A percentile compares a stretch with the other conserved stretches of the same genome.
These are phyloP conservation scores for Rhizophagus clarus DNA, from an alignment of 192 early-diverging fungal species.

Conservation along the genomic window DNA sequence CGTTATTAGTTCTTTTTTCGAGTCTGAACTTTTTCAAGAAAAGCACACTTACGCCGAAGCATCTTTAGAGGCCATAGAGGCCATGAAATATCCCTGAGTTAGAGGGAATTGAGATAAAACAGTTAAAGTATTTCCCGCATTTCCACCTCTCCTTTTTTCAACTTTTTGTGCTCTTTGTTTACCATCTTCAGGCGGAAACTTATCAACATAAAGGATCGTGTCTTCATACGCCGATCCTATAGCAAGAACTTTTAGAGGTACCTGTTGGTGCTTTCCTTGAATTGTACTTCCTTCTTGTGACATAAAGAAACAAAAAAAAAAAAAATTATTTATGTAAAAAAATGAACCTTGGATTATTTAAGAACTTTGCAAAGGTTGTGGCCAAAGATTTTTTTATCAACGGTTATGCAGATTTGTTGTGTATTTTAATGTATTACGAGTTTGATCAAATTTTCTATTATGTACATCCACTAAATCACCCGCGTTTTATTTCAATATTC, in stretches of 20 bases:
- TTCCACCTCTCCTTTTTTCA: constrained; percentile 69
- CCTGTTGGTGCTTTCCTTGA: background rate
- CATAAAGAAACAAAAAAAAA: background rate
- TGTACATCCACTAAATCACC: too few relatives aligned
- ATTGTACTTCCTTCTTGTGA: background rate
- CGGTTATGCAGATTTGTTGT: too few relatives aligned
- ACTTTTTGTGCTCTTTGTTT: constrained; percentile 58
- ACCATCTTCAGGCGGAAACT: constrained; percentile 61
- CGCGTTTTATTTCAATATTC: too few relatives aligned
- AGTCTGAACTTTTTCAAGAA: background rate
- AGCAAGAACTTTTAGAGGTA: constrained; percentile 27
- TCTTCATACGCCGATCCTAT: constrained; percentile 64
- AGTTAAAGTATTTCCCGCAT: constrained; percentile 59
- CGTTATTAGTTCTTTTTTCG: constrained; percentile 5
- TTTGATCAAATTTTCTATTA: too few relatives aligned
- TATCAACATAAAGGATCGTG: constrained; percentile 61
- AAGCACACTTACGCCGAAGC: constrained; percentile 46
- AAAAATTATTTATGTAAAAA: background rate
- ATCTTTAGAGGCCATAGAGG: constrained; percentile 48
- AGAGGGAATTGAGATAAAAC: constrained; percentile 56
- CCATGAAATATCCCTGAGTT: constrained; percentile 49
- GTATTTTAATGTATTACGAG: too few relatives aligned
- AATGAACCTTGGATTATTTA: too few relatives aligned
- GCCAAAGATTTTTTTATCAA: too few relatives aligned
- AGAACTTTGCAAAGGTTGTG: too few relatives aligned